Evolutionary conservation across 2,329 filamentous ascomycete species (phyloP).

Genomic region (Cladosporium sp.): DNA sequence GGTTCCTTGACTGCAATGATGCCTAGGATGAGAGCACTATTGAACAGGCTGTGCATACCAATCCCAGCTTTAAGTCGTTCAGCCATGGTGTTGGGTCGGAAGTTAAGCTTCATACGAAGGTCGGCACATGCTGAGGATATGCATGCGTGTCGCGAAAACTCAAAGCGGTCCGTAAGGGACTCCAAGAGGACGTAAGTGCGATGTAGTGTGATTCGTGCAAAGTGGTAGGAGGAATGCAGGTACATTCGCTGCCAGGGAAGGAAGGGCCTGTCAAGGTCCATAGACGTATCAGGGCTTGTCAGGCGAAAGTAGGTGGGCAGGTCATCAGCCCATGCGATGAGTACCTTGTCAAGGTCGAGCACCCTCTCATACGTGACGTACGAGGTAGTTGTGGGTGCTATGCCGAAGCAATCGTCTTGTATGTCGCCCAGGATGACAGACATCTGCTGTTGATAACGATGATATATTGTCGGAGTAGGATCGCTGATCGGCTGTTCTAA

Average conservation of each 20-base stretch:
- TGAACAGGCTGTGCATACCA: constrained; percentile 4
- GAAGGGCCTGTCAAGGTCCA: not conserved
- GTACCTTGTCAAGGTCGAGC: not conserved
- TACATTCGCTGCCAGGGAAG: not conserved
- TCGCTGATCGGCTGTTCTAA: not conserved
- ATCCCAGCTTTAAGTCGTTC: not conserved
- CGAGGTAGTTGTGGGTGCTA: not conserved
- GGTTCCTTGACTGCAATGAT: constrained; percentile 6
- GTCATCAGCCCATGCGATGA: not conserved
- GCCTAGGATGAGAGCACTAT: constrained; percentile 1
- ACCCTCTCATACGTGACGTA: not conserved
- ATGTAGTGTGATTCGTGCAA: not conserved
- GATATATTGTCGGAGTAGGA: not conserved
- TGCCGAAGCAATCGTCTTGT: not conserved
- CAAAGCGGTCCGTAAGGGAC: not conserved
- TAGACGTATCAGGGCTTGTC: not conserved
- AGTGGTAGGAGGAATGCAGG: not conserved
- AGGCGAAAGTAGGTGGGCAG: not conserved
- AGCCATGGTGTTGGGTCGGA: not conserved
- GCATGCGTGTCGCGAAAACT: not conserved
- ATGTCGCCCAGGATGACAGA: not conserved
- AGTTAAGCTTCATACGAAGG: not conserved
- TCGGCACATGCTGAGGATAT: not conserved
- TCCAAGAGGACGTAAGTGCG: not conserved
- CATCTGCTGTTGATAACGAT: not conserved